Percentiles rank a stretch among this genome's conserved stretches.
Conservation (phyloP, 1,139 yeast species). For the Zygoascus meyerae region DNA sequence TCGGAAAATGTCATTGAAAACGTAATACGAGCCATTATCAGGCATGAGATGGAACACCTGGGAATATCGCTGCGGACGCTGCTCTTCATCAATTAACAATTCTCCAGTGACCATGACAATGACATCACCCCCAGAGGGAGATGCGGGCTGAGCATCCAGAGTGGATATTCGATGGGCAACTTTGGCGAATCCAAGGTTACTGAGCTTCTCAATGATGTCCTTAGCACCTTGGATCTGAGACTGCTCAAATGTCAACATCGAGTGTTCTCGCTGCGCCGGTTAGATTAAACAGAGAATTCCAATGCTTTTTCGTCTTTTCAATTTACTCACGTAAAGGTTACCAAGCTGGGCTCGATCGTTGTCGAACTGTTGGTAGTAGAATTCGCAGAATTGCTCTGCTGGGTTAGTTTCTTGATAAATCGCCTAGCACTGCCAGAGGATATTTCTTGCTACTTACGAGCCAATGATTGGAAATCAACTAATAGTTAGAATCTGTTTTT, state of each 20-base stretch:
- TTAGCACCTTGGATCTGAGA: constrained; percentile 92
- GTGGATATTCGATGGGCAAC: constrained; percentile 92
- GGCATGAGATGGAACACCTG: constrained; percentile 97
- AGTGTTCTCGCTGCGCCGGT: constrained; percentile 62
- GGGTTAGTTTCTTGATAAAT: constrained; percentile 2
- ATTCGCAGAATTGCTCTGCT: constrained; percentile 73
- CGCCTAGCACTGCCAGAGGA: background rate
- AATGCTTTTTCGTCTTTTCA: background rate
- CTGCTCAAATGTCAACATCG: constrained; percentile 96
- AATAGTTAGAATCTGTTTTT: constrained; percentile 11
- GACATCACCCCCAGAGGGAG: constrained; percentile 80
- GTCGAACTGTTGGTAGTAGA: constrained; percentile 94
- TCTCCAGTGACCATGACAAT: constrained; percentile 98
- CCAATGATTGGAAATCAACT: constrained; percentile 32
- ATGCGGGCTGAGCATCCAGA: constrained; percentile 96
- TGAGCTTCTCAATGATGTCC: constrained; percentile 85
- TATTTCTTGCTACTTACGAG: constrained; percentile 22
- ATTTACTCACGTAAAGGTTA: constrained; percentile 64
- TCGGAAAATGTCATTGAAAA: constrained; percentile 94
- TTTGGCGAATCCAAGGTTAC: constrained; percentile 81
- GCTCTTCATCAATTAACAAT: constrained; percentile 86
- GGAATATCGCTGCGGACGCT: constrained; percentile 90
- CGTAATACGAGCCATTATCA: constrained; percentile 85
- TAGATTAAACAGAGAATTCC: background rate
- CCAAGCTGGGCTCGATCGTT: constrained; percentile 89